Percentiles rank a stretch among this genome's conserved stretches.
Evolutionary conservation across 345 rosid genomes (phyloP).

Genomic region (Eucalyptus caleyi): DNA sequence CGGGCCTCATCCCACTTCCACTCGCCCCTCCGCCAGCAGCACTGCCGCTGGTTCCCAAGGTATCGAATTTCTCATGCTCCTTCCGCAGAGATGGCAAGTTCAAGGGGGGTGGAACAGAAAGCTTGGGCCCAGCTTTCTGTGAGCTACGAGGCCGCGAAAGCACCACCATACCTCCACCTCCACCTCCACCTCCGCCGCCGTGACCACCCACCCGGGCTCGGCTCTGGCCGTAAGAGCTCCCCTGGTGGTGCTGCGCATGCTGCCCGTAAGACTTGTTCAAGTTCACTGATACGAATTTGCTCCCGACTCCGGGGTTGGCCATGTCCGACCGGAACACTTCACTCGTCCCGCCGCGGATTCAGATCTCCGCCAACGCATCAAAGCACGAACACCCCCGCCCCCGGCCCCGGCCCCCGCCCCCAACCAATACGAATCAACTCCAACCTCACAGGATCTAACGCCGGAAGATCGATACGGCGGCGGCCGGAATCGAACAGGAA

Average conservation of each 20-base stretch:
- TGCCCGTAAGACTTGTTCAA: constrained; percentile 91
- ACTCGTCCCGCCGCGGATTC: constrained; percentile 20
- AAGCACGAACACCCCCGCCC: constrained; percentile 3
- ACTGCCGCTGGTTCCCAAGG: constrained; percentile 48
- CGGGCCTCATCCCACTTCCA: constrained; percentile 64
- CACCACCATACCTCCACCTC: constrained; percentile 77
- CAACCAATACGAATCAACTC: constrained; percentile 1
- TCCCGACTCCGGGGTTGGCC: constrained; percentile 89
- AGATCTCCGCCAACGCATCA: constrained; percentile 72
- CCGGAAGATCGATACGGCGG: not conserved
- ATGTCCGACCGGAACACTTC: constrained; percentile 28
- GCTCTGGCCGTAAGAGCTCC: constrained; percentile 30
- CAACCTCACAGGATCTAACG: constrained; percentile 1
- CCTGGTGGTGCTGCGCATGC: constrained; percentile 18
- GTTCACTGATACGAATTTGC: constrained; percentile 75
- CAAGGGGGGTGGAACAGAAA: constrained; percentile 99
- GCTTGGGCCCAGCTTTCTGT: constrained; percentile 83
- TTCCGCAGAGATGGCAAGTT: constrained; percentile 86
- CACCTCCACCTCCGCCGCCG: constrained; percentile 31
- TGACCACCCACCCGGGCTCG: constrained; percentile 27
- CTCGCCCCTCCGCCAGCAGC: constrained; percentile 54
- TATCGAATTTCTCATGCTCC: constrained; percentile 83
- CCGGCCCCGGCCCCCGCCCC: not conserved
- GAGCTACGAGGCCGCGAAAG: constrained; percentile 90
- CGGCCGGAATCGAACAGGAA: not conserved